phyloP scores from a whole-genome alignment of 78 protist genomes.

The Monocercomonoides exilis region DNA sequence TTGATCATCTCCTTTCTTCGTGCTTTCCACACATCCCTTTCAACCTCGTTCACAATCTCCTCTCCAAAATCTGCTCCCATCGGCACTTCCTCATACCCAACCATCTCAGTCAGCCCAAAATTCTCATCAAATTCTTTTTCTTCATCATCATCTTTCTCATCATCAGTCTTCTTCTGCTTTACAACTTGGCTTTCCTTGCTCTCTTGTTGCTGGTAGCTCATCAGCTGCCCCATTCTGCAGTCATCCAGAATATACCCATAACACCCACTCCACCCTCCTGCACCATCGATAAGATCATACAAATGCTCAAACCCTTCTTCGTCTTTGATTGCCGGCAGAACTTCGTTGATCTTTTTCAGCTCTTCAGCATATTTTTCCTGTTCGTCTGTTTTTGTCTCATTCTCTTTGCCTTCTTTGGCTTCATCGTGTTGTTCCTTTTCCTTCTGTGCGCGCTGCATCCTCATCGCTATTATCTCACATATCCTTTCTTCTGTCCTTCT shows the following conservation, averaged over 20 bases:
- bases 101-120: neutral
- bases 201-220: too few species aligned
- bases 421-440: neutral
- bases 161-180: too few species aligned
- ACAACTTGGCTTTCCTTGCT: neutral
- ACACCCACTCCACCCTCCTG: neutral
- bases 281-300: neutral
- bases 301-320: neutral
- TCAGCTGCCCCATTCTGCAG: too few species aligned
- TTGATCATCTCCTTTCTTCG: neutral
- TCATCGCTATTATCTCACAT: too few species aligned
- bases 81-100: neutral
- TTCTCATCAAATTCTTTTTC: too few species aligned
- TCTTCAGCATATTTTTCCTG: too few species aligned
- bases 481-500: too few species aligned
- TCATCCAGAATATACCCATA: neutral
- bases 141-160: neutral
- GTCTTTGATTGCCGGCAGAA: neutral
- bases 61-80: neutral
- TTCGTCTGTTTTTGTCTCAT: too few species aligned
- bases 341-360: too few species aligned
- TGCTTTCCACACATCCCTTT: neutral
- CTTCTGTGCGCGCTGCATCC: neutral
- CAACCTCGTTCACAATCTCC: neutral
- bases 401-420: neutral